Evolutionary conservation across 2,329 filamentous ascomycete species (phyloP).

Genomic region (Passalora sequoiae): DNA sequence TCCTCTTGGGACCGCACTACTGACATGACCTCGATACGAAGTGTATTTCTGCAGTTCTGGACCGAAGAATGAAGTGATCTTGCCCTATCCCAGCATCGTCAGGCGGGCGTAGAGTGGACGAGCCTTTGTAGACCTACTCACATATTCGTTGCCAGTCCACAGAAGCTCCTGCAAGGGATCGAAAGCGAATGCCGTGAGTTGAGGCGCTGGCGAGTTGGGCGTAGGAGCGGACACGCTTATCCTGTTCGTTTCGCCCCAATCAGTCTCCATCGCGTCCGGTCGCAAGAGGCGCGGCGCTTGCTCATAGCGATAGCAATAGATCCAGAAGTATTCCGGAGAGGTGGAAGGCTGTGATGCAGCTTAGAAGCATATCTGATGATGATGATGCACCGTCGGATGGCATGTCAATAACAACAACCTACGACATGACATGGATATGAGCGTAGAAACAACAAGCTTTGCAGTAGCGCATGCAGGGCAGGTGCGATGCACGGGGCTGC

Average conservation of each 20-base stretch:
- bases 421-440: too few relatives aligned
- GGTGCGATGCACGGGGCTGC: too few relatives aligned
- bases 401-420: too few relatives aligned
- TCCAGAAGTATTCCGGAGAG: too few relatives aligned
- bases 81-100: conserved; percentile 56
- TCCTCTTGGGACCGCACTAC: conserved; percentile 32
- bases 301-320: conserved; percentile 2
- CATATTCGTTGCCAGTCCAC: conserved; percentile 89
- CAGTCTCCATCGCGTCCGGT: conserved; percentile 43
- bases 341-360: too few relatives aligned
- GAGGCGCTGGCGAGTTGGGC: conserved; percentile 58
- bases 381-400: too few relatives aligned
- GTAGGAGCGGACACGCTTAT: conserved; percentile 74
- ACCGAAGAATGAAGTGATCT: conserved; percentile 82
- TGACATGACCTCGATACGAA: conserved; percentile 74
- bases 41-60: conserved; percentile 83
- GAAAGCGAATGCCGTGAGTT: conserved; percentile 77
- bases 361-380: too few relatives aligned
- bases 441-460: too few relatives aligned
- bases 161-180: conserved; percentile 84
- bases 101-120: conserved; percentile 3
- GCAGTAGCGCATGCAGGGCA: too few relatives aligned
- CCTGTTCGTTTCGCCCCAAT: conserved; percentile 64
- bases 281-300: not conserved
- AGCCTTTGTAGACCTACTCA: conserved; percentile 42